phyloP scores from a whole-genome alignment of 2,329 filamentous ascomycete species.

The Cadophora sp. region DNA sequence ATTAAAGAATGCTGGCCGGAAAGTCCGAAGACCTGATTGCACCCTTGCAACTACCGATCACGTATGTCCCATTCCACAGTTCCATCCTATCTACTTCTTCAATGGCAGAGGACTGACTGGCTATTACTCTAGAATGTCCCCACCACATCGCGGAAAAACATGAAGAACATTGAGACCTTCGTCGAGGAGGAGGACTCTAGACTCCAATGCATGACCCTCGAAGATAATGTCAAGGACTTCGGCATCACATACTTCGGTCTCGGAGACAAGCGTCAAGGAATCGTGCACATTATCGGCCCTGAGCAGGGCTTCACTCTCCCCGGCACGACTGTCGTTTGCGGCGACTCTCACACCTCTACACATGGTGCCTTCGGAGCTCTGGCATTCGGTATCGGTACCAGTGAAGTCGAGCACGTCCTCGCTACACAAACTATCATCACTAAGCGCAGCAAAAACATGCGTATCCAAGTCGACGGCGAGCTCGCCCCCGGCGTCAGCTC shows the following conservation, averaged over 20 bases:
- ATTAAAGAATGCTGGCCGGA: constrained; percentile 84
- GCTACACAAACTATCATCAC: constrained; percentile 96
- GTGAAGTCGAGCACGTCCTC: constrained; percentile 97
- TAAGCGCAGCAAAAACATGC: constrained; percentile 98
- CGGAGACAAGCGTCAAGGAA: constrained; percentile 94
- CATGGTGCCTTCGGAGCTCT: constrained; percentile 96
- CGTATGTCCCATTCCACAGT: constrained; percentile 61
- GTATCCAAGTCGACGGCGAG: constrained; percentile 91
- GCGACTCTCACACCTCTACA: constrained; percentile 97
- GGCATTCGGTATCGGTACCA: constrained; percentile 96
- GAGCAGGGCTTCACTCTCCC: constrained; percentile 99
- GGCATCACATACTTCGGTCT: constrained; percentile 97
- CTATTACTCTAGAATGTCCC: constrained; percentile 77
- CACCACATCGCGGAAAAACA: constrained; percentile 86
- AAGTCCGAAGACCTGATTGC: constrained; percentile 93
- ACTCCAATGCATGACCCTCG: constrained; percentile 91
- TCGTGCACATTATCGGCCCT: constrained; percentile 97
- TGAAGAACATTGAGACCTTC: constrained; percentile 93
- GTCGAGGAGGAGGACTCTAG: constrained; percentile 94
- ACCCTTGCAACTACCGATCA: constrained; percentile 97
- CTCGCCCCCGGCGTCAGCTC: constrained; percentile 90
- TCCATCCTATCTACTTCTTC: neutral
- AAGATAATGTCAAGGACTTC: constrained; percentile 97
- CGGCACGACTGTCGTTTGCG: constrained; percentile 95
- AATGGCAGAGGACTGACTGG: constrained; percentile 33